A percentile compares a stretch with the other conserved stretches of the same genome.
These are phyloP conservation scores for Cladobotryum protrusum DNA, from an alignment of 2,329 filamentous ascomycete species.

Conservation along the genomic window DNA sequence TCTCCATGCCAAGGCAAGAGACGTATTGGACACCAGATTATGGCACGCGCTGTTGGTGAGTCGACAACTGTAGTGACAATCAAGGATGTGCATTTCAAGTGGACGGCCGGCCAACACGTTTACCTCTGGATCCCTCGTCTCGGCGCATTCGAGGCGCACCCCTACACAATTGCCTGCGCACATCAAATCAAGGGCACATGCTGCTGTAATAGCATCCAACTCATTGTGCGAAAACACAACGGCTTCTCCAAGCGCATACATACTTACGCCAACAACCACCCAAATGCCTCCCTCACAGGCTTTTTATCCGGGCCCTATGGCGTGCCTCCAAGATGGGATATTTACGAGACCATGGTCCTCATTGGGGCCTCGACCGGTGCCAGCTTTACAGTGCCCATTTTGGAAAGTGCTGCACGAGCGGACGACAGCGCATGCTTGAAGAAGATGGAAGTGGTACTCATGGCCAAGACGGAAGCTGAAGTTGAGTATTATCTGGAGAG, in stretches of 20 bases:
- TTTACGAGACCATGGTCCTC: conserved; percentile 53
- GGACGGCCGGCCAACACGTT: conserved; percentile 54
- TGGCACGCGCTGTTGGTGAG: conserved; percentile 42
- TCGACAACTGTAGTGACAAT: conserved; percentile 53
- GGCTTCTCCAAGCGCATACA: conserved; percentile 54
- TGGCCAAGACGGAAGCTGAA: conserved; percentile 47
- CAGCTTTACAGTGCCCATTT: conserved; percentile 54
- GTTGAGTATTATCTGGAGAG: conserved; percentile 50
- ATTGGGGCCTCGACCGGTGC: conserved; percentile 59
- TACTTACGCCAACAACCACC: conserved; percentile 35
- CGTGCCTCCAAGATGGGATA: conserved; percentile 47
- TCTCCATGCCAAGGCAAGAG: conserved; percentile 42
- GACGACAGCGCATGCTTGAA: conserved; percentile 41
- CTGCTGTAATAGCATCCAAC: conserved; percentile 53
- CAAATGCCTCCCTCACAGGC: conserved; percentile 23
- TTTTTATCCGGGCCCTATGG: conserved; percentile 54
- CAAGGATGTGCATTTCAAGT: conserved; percentile 53
- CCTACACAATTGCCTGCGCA: conserved; percentile 56
- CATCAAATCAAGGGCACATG: conserved; percentile 45
- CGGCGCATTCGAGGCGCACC: conserved; percentile 50
- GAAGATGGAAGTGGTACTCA: conserved; percentile 47
- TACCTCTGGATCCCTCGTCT: conserved; percentile 55
- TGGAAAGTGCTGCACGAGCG: conserved; percentile 46
- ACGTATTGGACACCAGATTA: conserved; percentile 47
- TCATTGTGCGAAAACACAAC: conserved; percentile 49